These are phyloP conservation scores for Phytophthora multivora DNA, from an alignment of 352 stramenopile species.

Conservation along the genomic window DNA sequence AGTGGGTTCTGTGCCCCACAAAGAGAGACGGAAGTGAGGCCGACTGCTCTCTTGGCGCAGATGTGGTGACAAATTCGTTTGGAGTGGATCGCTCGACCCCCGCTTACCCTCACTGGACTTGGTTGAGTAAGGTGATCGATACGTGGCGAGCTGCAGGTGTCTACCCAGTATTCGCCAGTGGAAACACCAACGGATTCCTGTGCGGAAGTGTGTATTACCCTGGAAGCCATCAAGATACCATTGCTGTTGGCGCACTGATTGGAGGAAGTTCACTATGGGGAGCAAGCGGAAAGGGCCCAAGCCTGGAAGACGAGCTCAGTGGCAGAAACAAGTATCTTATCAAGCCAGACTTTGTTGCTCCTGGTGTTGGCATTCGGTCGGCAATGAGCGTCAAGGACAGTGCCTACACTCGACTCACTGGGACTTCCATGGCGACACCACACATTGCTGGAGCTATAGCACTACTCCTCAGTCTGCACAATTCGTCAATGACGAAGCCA, in stretches of 20 bases:
- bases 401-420: slow-evolving; percentile 66
- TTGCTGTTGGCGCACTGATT: slow-evolving; percentile 69
- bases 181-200: slow-evolving; percentile 76
- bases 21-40: slow-evolving; percentile 45
- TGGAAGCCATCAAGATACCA: slow-evolving; percentile 49
- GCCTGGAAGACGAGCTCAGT: slow-evolving; percentile 30
- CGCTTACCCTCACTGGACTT: slow-evolving; percentile 58
- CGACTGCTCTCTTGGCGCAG: slow-evolving; percentile 62
- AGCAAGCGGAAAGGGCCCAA: slow-evolving; percentile 71
- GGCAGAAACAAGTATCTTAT: slow-evolving; percentile 37
- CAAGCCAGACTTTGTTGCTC: slow-evolving; percentile 79
- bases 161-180: slow-evolving; percentile 67
- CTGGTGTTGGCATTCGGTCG: slow-evolving; percentile 69
- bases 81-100: slow-evolving; percentile 53
- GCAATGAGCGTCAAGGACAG: slow-evolving; percentile 60
- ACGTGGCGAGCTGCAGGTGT: slow-evolving; percentile 54
- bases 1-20: slow-evolving; percentile 76
- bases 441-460: slow-evolving; percentile 67
- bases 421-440: slow-evolving; percentile 80
- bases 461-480: slow-evolving; percentile 52
- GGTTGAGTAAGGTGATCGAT: slow-evolving; percentile 60
- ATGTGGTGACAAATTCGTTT: slow-evolving; percentile 75
- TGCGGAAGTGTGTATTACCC: slow-evolving; percentile 77
- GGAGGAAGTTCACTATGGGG: slow-evolving; percentile 66
- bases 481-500: slow-evolving; percentile 10